Conservation (phyloP, 371 early-diverging fungal species). For the Mortierella sp. region DNA sequence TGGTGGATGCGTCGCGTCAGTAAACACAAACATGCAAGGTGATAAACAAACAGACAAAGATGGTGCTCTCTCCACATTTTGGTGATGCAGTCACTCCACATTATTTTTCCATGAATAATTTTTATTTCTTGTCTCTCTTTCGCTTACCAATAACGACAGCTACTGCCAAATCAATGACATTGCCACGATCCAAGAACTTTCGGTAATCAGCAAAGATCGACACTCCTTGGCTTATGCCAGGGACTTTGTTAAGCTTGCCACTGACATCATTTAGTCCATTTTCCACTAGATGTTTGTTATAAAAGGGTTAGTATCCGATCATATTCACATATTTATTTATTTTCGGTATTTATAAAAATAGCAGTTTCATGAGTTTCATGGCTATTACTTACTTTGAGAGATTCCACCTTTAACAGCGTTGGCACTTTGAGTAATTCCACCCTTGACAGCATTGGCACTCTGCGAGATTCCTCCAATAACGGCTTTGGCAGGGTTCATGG, state of each 20-base stretch:
- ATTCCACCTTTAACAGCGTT: constrained; percentile 23
- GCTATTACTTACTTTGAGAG: constrained; percentile 11
- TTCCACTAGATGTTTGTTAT: constrained; percentile 19
- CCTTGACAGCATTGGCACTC: constrained; percentile 24
- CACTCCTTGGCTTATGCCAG: constrained; percentile 37
- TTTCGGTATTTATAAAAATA: too few relatives aligned
- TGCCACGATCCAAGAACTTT: constrained; percentile 61
- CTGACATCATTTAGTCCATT: constrained; percentile 29
- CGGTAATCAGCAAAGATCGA: constrained; percentile 56
- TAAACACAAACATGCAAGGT: neutral
- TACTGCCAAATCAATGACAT: constrained; percentile 64
- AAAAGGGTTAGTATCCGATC: neutral
- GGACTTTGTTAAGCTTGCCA: constrained; percentile 42
- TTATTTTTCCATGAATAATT: too few relatives aligned
- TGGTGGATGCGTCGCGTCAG: neutral
- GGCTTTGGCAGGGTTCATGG: constrained; percentile 32
- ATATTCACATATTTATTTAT: too few relatives aligned
- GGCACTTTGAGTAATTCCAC: constrained; percentile 30
- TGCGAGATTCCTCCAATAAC: constrained; percentile 35
- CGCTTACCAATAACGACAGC: constrained; percentile 66
- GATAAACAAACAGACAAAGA: neutral
- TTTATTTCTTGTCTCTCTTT: neutral
- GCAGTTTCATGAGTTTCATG: too few relatives aligned
- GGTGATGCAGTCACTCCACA: neutral
- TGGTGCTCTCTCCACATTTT: neutral